Base-by-base conservation (phyloP, 768 basidiomycete genomes). In the Cubamyces lactineus region DNA sequence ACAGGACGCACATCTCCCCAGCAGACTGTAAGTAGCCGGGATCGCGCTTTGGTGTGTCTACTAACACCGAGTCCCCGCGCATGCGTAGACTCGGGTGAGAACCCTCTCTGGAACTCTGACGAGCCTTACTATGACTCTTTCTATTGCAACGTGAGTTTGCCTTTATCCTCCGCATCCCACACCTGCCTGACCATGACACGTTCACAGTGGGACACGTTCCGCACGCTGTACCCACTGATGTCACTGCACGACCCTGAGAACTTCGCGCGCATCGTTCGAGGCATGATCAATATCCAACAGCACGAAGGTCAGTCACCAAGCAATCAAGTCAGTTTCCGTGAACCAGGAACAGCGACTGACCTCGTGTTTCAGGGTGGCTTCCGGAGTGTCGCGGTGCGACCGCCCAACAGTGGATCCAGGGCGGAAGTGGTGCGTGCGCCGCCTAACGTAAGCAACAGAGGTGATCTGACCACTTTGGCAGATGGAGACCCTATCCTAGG, bases 81-180 rank as follows among this genome's bases (percentile, higher is more conserved):
- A 11, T 1, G 26, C 5, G 34, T 56, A 86, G 86, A 87, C 66
- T 84, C 82, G 5, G 85, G 83, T 23, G 86, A 88, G 71, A 87
- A 87, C 61, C 83, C 85, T 0, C 79, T 77, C 50, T 87, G 86
- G 86, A 79, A 80, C 51, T 87, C 86, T 0, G 46, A 49, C 0
- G 86, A 87, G 64, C 86, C 86, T 2, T 88, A 88, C 63, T 87
- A 79, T 55, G 86, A 88, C 69, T 85, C 86, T 0, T 78, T 86
- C 51, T 87, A 88, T 63, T 88, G 86, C 72, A 87, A 88, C 60
- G 86, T 85, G 60, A 24, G 80, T 64, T 9, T 17, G 39, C 40
- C 42, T n/a, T 28, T 19, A 1, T 17, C 19, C 45, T 12, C 52
- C 26, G 28, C 7, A 2, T 12, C 1, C 39, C 30, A 34, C n/a